These are phyloP conservation scores for Podospora comata DNA, from an alignment of 495 filamentous ascomycete species.

Conservation along the genomic window DNA sequence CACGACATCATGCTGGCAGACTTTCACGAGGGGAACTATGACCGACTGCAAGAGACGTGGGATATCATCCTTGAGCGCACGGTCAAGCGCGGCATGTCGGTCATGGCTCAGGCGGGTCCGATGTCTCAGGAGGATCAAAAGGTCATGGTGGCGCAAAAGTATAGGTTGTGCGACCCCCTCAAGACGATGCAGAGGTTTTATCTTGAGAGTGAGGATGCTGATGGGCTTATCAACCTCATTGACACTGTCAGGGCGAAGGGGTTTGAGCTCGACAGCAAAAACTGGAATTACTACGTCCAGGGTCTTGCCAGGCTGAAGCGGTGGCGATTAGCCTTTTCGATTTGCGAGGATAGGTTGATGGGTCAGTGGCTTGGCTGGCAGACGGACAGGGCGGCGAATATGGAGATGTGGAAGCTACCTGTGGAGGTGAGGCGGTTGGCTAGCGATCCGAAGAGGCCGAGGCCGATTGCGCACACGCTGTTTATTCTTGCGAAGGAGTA, in stretches of 20 bases:
- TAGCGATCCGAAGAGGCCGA: constrained; percentile 29
- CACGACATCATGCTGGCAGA: constrained; percentile 63
- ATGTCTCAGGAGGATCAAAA: constrained; percentile 12
- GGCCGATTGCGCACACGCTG: constrained; percentile 41
- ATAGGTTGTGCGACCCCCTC: constrained; percentile 55
- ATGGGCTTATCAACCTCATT: constrained; percentile 50
- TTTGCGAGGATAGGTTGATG: constrained; percentile 73
- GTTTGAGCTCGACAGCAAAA: constrained; percentile 61
- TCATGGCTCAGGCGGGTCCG: not conserved
- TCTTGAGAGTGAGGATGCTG: constrained; percentile 41
- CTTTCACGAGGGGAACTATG: constrained; percentile 51
- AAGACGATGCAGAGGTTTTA: constrained; percentile 60
- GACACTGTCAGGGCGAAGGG: constrained; percentile 54
- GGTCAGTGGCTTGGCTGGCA: constrained; percentile 70
- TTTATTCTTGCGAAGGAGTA: constrained; percentile 40
- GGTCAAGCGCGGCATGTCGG: constrained; percentile 36
- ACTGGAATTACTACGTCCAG: constrained; percentile 61
- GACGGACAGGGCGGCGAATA: constrained; percentile 21
- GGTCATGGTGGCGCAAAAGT: constrained; percentile 55
- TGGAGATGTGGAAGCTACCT: constrained; percentile 28
- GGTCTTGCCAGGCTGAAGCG: constrained; percentile 43
- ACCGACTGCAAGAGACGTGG: constrained; percentile 65
- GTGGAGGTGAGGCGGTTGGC: constrained; percentile 38
- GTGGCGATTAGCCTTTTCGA: constrained; percentile 54
- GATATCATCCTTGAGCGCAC: constrained; percentile 53